Base-by-base conservation (phyloP, 164 flowering plant genomes). In the Dillenia suffruticosa region DNA sequence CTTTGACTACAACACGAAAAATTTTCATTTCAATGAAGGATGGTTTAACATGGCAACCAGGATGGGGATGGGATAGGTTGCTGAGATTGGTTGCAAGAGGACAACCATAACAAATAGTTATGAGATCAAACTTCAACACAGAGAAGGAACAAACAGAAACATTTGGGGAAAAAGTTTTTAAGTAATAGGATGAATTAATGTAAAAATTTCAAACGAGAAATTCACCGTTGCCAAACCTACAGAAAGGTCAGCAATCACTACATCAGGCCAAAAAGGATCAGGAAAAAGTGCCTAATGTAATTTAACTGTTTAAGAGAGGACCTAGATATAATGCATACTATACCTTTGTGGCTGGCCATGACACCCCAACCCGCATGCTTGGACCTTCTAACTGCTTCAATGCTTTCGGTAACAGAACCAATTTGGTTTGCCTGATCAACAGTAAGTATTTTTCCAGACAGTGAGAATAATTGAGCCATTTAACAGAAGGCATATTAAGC, bases 171-270 rank as follows among this genome's bases (percentile, higher is more conserved):
- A 32, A 32, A 5, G 22, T 19, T 5, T 32, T 32, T 7, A 32
- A 32, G 40, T 5, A 32, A 32, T 32, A 32, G 5, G 40, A 32
- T 32, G 40, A 32, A 32, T 32, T 32, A 32, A 32, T 32, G 40
- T 32, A 32, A 32, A 6, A 32, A 32, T 6, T 32, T 32, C 7
- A 5, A 32, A 32, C 0, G 40, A 32, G 44, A 44, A 13, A 11
- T 66, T 56, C 65, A 76, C 77, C 60, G 80, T 76, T n/a, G 80
- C 70, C 70, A 76, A 76, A 62, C 82, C 82, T 46, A 78, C 82
- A 22, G 82, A 73, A 26, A 78, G 77, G 48, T 78, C 82, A 3
- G 82, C 82, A 68, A 78, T 78, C 82, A 68, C 82, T 78, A 73
- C 48, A 63, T 16, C 59, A 46, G 49, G 22, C 17, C 5, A 61